phyloP scores from a whole-genome alignment of 495 filamentous ascomycete species.

The Coniosporium apollinis region DNA sequence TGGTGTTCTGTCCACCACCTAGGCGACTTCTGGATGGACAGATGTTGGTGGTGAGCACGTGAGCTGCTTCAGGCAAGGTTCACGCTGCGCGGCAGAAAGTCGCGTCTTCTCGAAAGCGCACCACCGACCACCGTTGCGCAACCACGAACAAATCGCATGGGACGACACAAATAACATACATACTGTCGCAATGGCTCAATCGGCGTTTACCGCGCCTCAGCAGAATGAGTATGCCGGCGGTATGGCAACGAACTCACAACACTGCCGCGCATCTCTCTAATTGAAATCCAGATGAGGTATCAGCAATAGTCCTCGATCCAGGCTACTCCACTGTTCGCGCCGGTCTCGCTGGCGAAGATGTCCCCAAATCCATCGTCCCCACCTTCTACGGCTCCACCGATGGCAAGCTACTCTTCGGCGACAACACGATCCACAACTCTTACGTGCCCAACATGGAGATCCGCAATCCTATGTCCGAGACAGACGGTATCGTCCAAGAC shows the following conservation, averaged over 20 bases:
- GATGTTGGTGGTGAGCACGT: too few relatives aligned
- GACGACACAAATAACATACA: too few relatives aligned
- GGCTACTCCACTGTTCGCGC: slow-evolving; percentile 82
- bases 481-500: slow-evolving; percentile 84
- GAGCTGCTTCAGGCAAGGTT: too few relatives aligned
- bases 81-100: too few relatives aligned
- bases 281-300: slow-evolving; percentile 93
- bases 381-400: slow-evolving; percentile 61
- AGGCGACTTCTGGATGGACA: too few relatives aligned
- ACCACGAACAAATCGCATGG: too few relatives aligned
- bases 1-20: too few relatives aligned
- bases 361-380: slow-evolving; percentile 80
- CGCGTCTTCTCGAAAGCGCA: too few relatives aligned
- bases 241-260: too few relatives aligned
- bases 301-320: slow-evolving; percentile 88
- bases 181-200: not conserved
- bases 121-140: too few relatives aligned
- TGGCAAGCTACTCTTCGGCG: slow-evolving; percentile 58
- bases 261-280: too few relatives aligned
- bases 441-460: slow-evolving; percentile 62
- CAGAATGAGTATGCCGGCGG: slow-evolving; percentile 2
- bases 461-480: slow-evolving; percentile 74
- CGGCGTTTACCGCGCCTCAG: not conserved
- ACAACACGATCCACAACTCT: slow-evolving; percentile 67
- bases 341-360: slow-evolving; percentile 94